These are phyloP conservation scores for Acmispon strigosus DNA, from an alignment of 306 rosid genomes.

Conservation along the genomic window DNA sequence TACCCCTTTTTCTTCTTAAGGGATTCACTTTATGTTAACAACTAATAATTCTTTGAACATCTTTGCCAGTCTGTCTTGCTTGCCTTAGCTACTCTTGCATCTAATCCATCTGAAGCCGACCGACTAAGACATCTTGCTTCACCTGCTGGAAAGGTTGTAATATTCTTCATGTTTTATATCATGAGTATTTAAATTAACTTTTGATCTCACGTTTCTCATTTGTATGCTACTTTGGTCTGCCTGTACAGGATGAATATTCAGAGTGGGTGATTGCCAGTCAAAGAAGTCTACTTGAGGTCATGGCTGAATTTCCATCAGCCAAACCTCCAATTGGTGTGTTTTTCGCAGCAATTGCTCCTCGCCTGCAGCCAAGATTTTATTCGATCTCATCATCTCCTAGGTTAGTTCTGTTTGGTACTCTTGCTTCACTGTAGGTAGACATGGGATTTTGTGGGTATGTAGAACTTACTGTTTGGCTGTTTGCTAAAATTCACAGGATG, in stretches of 20 bases:
- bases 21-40: not conserved
- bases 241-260: slow-evolving; percentile 81
- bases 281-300: slow-evolving; percentile 95
- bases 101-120: slow-evolving; percentile 82
- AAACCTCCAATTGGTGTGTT: slow-evolving; percentile 89
- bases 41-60: not conserved
- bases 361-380: slow-evolving; percentile 90
- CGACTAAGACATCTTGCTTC: slow-evolving; percentile 87
- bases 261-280: slow-evolving; percentile 77
- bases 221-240: slow-evolving; percentile 17
- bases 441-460: not conserved
- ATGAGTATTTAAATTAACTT: not conserved
- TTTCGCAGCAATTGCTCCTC: slow-evolving; percentile 89
- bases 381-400: slow-evolving; percentile 96
- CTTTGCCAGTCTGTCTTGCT: slow-evolving; percentile 67
- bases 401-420: slow-evolving; percentile 24
- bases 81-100: slow-evolving; percentile 88
- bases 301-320: slow-evolving; percentile 88
- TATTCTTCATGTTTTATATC: not conserved
- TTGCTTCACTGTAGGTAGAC: slow-evolving; percentile 5
- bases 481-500: slow-evolving; percentile 52
- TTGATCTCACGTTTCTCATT: slow-evolving; percentile 16
- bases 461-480: slow-evolving; percentile 6
- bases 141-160: slow-evolving; percentile 86
- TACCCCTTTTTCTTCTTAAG: not conserved